These are phyloP conservation scores for Quercus wislizeni DNA, from an alignment of 306 rosid species.

Conservation along the genomic window DNA sequence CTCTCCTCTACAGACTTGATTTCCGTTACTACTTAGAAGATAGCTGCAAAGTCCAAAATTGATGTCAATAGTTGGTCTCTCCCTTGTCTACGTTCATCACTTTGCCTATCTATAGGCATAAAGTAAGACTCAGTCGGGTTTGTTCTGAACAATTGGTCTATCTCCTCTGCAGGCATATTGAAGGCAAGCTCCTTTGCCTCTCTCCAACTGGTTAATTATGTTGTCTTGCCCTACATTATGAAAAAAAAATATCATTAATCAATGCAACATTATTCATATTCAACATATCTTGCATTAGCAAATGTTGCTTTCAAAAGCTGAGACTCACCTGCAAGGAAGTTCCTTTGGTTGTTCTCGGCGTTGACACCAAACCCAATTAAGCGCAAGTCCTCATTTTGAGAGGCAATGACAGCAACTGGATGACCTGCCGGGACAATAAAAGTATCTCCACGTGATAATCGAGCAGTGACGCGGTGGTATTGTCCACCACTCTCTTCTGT, in stretches of 20 bases:
- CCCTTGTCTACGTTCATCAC: background rate
- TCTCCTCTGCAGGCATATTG: constrained; percentile 10
- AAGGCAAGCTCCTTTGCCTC: constrained; percentile 27
- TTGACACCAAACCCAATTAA: constrained; percentile 28
- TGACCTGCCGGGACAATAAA: constrained; percentile 38
- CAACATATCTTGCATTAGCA: too few relatives aligned
- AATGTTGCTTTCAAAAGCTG: background rate
- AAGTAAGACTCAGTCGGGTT: constrained; percentile 19
- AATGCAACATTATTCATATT: too few relatives aligned
- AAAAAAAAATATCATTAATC: background rate
- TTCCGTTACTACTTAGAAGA: background rate
- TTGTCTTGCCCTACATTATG: constrained; percentile 17
- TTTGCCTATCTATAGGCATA: constrained; percentile 7
- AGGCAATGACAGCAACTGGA: constrained; percentile 23
- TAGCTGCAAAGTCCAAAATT: background rate
- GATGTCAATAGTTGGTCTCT: background rate
- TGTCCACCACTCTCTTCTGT: constrained; percentile 5
- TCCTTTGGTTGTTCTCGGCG: constrained; percentile 18
- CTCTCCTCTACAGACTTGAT: background rate
- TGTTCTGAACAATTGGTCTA: constrained; percentile 9
- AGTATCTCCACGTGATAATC: constrained; percentile 24
- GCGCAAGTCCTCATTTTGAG: background rate
- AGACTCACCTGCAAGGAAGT: constrained; percentile 27
- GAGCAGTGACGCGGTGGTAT: constrained; percentile 7
- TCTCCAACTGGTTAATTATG: constrained; percentile 17